These are phyloP conservation scores for Syzygium jambos DNA, from an alignment of 345 rosid species.

Conservation along the genomic window DNA sequence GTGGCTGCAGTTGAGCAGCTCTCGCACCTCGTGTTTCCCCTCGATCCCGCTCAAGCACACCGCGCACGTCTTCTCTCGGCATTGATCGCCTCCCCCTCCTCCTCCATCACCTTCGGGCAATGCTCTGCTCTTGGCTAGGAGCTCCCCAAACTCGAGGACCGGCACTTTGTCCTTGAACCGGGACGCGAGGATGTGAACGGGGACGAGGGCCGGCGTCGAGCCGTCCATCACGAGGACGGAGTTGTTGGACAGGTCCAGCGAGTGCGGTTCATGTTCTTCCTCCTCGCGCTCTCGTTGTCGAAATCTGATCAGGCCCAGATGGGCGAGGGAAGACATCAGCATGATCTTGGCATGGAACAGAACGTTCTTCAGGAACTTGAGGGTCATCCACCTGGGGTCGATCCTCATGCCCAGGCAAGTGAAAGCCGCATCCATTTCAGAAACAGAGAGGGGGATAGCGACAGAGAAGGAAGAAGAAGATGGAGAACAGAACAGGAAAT, in stretches of 20 bases:
- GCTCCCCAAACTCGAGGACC: conserved; percentile 10
- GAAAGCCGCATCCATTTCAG: conserved; percentile 1
- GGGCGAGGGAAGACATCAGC: conserved; percentile 1
- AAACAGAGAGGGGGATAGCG: neutral
- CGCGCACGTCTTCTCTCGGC: conserved; percentile 7
- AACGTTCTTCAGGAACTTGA: conserved; percentile 6
- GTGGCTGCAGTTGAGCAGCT: conserved; percentile 31
- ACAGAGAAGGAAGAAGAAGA: neutral
- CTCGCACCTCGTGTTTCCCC: conserved; percentile 20
- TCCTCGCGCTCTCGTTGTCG: neutral
- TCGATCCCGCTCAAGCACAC: conserved; percentile 30
- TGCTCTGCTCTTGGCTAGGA: conserved; percentile 1
- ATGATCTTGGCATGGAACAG: conserved; percentile 5
- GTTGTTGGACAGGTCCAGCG: neutral
- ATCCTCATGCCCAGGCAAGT: conserved; percentile 9
- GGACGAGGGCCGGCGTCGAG: conserved; percentile 13
- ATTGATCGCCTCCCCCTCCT: neutral
- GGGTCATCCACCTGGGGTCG: neutral
- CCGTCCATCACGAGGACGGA: conserved; percentile 21
- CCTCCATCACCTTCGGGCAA: neutral
- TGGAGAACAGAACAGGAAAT: neutral
- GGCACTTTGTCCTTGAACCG: conserved; percentile 25
- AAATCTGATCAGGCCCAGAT: conserved; percentile 13
- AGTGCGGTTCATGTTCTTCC: neutral
- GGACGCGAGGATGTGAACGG: conserved; percentile 9